phyloP scores from a whole-genome alignment of 768 basidiomycete genomes.

The Fomitopsis serialis region DNA sequence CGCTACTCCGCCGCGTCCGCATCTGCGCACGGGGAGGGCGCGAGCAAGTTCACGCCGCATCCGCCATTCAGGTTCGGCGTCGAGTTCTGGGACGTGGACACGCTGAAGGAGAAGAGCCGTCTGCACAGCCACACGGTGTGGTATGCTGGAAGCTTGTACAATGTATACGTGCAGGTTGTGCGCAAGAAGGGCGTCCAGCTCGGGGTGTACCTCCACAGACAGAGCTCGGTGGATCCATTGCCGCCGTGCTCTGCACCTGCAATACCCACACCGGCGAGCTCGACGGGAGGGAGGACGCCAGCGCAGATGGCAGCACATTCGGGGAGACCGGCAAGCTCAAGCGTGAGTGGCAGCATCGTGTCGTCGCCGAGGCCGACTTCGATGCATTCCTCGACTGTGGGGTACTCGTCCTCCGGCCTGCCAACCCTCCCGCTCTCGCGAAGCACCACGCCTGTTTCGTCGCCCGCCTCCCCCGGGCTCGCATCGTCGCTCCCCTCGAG shows the following conservation, averaged over 20 bases:
- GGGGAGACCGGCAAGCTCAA: neutral
- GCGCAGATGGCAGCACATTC: neutral
- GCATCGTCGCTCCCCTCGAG: constrained; percentile 5
- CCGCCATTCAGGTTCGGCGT: constrained; percentile 83
- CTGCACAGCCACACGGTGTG: constrained; percentile 83
- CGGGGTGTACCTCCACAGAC: constrained; percentile 86
- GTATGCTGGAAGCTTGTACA: constrained; percentile 86
- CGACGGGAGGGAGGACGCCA: constrained; percentile 3
- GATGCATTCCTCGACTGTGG: neutral
- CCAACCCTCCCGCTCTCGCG: constrained; percentile 16
- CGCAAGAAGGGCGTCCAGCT: constrained; percentile 78
- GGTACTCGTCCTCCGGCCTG: neutral
- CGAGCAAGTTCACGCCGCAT: constrained; percentile 57
- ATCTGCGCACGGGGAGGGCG: constrained; percentile 34
- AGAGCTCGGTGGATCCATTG: constrained; percentile 74
- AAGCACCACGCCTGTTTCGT: constrained; percentile 35
- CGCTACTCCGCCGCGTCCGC: constrained; percentile 39
- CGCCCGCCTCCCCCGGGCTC: constrained; percentile 10
- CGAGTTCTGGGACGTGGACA: constrained; percentile 86
- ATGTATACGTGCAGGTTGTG: constrained; percentile 85
- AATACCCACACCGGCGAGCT: too few relatives aligned
- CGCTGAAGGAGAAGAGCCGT: constrained; percentile 78
- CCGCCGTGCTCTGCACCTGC: constrained; percentile 62
- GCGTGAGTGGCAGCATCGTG: neutral
- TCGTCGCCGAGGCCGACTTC: constrained; percentile 10